Base-by-base conservation (phyloP, 768 basidiomycete species). In the Trametes cinnabarina region DNA sequence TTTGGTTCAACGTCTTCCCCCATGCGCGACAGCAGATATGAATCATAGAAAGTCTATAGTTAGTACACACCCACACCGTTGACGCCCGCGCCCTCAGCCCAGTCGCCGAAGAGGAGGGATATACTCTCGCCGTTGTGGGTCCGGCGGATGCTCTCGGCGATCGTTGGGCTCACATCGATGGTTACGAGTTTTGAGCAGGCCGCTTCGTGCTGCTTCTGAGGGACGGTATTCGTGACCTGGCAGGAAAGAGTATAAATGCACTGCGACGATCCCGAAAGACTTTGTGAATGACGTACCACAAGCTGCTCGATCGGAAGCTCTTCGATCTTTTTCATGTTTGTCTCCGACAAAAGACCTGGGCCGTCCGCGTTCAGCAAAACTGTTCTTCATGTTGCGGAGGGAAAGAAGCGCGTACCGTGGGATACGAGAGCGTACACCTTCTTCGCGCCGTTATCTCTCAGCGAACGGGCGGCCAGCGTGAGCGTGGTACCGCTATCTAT, bases 51-150 rank as follows among this genome's bases (percentile, higher is more conserved):
- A 32, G 25, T 60, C 59, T 61, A 56, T 47, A 51, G 44, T 48
- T 58, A 63, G 55, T 67, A 69, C 49, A 59, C 50, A 61, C 63
- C 63, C 50, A 58, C 58, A 30, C 63, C 63, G 35, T 62, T 62
- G 41, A 65, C 58, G 40, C 69, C 65, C 44, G 65, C 66, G 15
- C 63, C 69, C 48, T 87, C 86, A 23, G 86, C 78, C 86, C 88
- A 91, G 66, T 92, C 92, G 39, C 88, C 90, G 64, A 95, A 94
- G 11, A 95, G 76, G 34, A 94, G 70, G 62, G 90, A 92, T 67
- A 95, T 94, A 61, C 91, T 93, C 75, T 95, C 93, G 56, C 94
- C 93, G 60, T 95, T 95, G 72, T 95, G 93, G 3, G 92, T 94
- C 59, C 96, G 81, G 40, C 97, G 87, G 54, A 99, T 97, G 64